phyloP scores from a whole-genome alignment of 163 green algal species.

The Smithsoniella earleae region DNA sequence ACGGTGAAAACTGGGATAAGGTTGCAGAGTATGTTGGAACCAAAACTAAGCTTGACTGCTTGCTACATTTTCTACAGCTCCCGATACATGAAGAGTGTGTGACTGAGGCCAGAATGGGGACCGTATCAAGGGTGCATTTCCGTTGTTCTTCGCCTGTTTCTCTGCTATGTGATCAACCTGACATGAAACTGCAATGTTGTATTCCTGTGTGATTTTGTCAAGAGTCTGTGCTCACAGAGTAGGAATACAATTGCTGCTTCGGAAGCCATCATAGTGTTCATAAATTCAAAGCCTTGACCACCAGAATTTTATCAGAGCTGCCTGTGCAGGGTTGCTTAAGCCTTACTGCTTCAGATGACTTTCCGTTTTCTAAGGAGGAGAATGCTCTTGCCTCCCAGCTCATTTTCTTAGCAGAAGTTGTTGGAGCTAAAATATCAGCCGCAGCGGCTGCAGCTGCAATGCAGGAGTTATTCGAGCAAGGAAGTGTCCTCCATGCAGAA shows the following conservation, averaged over 20 bases:
- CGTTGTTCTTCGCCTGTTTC: too few species aligned
- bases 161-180: slow-evolving; percentile 48
- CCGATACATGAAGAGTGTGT: slow-evolving; percentile 78
- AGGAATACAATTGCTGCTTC: too few species aligned
- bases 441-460: slow-evolving; percentile 68
- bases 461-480: slow-evolving; percentile 55
- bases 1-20: slow-evolving; percentile 74
- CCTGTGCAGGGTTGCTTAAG: too few species aligned
- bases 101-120: slow-evolving; percentile 40
- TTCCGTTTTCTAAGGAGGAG: slow-evolving; percentile 28
- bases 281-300: too few species aligned
- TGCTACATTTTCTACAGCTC: slow-evolving; percentile 79
- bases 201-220: slow-evolving; percentile 31
- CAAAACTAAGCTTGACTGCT: slow-evolving; percentile 62
- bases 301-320: too few species aligned
- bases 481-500: slow-evolving; percentile 33
- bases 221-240: not conserved
- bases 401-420: slow-evolving; percentile 61
- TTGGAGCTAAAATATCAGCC: slow-evolving; percentile 68
- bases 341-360: too few species aligned
- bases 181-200: not conserved
- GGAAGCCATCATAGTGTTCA: too few species aligned
- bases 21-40: slow-evolving; percentile 80
- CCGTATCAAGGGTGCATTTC: too few species aligned
- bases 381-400: slow-evolving; percentile 40